Evolutionary conservation across 352 stramenopile species (phyloP).

Genomic region (Phytopythium cucurbitacearum): DNA sequence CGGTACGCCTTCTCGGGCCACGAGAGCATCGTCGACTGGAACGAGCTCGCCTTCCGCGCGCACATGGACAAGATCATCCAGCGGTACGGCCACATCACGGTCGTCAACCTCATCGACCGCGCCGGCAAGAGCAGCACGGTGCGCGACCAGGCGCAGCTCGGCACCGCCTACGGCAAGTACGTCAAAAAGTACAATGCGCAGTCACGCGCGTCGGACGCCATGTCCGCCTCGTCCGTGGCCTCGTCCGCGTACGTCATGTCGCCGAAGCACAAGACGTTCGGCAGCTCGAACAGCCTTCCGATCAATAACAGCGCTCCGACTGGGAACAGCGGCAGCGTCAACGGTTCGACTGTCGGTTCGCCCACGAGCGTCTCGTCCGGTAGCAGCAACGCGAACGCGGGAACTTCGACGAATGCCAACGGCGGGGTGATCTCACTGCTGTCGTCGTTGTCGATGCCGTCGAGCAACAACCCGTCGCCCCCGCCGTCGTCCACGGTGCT

Average conservation of each 20-base stretch:
- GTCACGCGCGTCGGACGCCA: constrained; percentile 47
- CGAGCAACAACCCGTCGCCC: constrained; percentile 5
- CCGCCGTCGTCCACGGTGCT: constrained; percentile 10
- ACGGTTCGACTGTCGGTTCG: constrained; percentile 16
- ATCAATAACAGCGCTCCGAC: constrained; percentile 16
- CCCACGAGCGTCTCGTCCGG: constrained; percentile 25
- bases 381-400: constrained; percentile 19
- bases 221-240: constrained; percentile 14
- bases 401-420: neutral
- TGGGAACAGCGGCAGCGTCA: constrained; percentile 1
- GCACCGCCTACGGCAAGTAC: constrained; percentile 81
- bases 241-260: constrained; percentile 23
- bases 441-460: constrained; percentile 17
- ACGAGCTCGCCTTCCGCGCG: constrained; percentile 61
- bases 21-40: constrained; percentile 68
- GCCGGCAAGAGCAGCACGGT: constrained; percentile 60
- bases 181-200: constrained; percentile 84
- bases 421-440: constrained; percentile 11
- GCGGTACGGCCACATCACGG: constrained; percentile 65
- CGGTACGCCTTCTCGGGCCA: constrained; percentile 56
- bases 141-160: constrained; percentile 89
- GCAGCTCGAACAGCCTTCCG: constrained; percentile 12
- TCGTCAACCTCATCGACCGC: constrained; percentile 94
- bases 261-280: constrained; percentile 33
- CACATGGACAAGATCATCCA: constrained; percentile 73